Evolutionary conservation across 768 basidiomycete species (phyloP).

Genomic region (Crucibulum laeve): DNA sequence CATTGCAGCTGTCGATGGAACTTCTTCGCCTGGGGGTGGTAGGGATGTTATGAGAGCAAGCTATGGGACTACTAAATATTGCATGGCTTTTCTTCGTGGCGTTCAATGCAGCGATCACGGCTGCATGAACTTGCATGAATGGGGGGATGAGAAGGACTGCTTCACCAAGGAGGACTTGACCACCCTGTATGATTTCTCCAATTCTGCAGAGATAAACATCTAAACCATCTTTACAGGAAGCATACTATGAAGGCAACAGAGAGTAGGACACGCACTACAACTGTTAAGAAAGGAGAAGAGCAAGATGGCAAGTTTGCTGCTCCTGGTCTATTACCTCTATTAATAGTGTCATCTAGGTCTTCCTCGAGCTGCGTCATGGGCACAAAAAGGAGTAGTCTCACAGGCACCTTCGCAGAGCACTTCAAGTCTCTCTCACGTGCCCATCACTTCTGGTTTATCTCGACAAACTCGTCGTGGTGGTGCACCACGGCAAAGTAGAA

Average conservation of each 20-base stretch:
- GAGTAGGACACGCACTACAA: constrained; percentile 47
- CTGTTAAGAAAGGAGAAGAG: constrained; percentile 60
- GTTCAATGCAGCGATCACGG: constrained; percentile 79
- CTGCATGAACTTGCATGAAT: constrained; percentile 95
- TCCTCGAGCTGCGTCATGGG: constrained; percentile 69
- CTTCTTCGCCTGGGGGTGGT: constrained; percentile 84
- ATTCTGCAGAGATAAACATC: too few species aligned
- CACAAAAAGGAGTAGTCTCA: constrained; percentile 32
- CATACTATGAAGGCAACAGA: constrained; percentile 92
- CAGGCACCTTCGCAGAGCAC: constrained; percentile 14
- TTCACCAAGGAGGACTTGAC: constrained; percentile 96
- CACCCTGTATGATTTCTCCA: constrained; percentile 82
- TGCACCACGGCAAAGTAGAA: constrained; percentile 44
- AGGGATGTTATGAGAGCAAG: constrained; percentile 90
- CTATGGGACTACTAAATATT: constrained; percentile 96
- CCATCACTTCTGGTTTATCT: constrained; percentile 12
- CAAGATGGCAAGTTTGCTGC: constrained; percentile 40
- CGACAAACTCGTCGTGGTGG: constrained; percentile 40
- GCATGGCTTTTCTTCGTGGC: constrained; percentile 90
- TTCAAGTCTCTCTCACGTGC: constrained; percentile 6
- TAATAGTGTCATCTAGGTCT: constrained; percentile 31
- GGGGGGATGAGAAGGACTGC: constrained; percentile 98
- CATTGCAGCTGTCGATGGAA: constrained; percentile 90
- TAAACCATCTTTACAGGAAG: constrained; percentile 52
- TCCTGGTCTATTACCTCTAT: neutral